Percentiles rank a stretch among this genome's conserved stretches.
Evolutionary conservation across 2,329 filamentous ascomycete species (phyloP).

Genomic region (Pseudogymnoascus sp.): DNA sequence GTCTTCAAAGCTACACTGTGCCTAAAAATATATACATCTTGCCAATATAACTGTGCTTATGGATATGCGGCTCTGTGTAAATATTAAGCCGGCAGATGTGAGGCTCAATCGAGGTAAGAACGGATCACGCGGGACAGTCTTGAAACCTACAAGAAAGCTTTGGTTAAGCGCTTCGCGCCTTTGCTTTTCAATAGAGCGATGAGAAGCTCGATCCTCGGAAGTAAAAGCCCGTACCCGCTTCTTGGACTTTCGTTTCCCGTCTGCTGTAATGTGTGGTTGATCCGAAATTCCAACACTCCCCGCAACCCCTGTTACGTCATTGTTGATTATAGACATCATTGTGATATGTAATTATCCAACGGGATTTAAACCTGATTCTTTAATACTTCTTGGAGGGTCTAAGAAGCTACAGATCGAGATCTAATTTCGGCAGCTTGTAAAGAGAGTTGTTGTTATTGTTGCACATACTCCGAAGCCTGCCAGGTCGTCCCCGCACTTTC

Average conservation of each 20-base stretch:
- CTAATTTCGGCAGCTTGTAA: background rate
- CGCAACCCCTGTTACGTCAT: background rate
- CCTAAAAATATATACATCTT: background rate
- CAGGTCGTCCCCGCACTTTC: background rate
- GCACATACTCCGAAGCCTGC: background rate
- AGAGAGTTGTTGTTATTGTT: background rate
- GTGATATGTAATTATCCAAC: background rate
- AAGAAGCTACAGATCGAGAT: background rate
- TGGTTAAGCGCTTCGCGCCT: conserved; percentile 21
- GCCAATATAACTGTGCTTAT: background rate
- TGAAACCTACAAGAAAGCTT: conserved; percentile 17
- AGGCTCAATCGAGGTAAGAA: background rate
- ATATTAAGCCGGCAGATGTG: background rate
- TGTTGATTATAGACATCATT: background rate
- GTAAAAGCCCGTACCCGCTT: conserved; percentile 21
- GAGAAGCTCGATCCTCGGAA: conserved; percentile 19
- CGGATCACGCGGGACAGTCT: background rate
- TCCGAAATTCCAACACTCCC: background rate
- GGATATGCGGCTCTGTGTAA: background rate
- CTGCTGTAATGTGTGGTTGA: background rate
- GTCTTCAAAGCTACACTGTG: background rate
- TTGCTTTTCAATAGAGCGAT: conserved; percentile 21
- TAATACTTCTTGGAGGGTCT: background rate
- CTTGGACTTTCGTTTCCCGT: background rate
- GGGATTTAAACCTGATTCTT: background rate